Percentiles rank a stretch among this genome's conserved stretches.
These are phyloP conservation scores for Calendula officinalis DNA, from an alignment of 129 eudicot species.

Conservation along the genomic window DNA sequence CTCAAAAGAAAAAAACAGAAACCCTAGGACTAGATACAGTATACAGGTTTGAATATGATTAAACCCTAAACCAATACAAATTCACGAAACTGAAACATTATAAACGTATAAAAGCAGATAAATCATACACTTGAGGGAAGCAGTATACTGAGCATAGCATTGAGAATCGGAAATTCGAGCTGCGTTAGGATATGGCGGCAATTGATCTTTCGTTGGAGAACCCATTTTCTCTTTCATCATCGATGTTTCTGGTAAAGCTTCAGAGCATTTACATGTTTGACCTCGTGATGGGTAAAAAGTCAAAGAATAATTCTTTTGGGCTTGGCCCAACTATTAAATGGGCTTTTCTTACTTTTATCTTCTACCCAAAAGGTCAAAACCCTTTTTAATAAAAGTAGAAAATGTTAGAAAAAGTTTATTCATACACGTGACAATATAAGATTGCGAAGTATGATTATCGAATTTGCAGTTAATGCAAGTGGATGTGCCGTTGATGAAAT, in stretches of 20 bases:
- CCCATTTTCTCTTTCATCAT: conserved; percentile 24
- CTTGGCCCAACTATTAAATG: not conserved
- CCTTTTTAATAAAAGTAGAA: too few species aligned
- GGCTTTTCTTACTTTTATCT: too few species aligned
- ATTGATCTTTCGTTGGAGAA: conserved; percentile 44
- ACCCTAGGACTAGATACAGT: conserved; percentile 2
- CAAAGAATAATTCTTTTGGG: not conserved
- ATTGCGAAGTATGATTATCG: too few species aligned
- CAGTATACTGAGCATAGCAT: conserved; percentile 79
- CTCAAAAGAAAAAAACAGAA: conserved; percentile 3
- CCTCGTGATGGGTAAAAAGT: too few species aligned
- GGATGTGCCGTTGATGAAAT: too few species aligned
- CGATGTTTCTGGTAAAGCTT: not conserved
- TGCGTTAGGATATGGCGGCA: conserved; percentile 78
- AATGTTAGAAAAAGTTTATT: too few species aligned
- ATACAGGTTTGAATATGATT: not conserved
- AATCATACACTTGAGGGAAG: conserved; percentile 80
- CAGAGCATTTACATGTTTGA: not conserved
- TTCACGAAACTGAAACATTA: not conserved
- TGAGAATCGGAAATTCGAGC: conserved; percentile 79
- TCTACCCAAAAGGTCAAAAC: too few species aligned
- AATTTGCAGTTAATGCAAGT: too few species aligned
- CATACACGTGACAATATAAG: too few species aligned
- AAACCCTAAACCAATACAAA: conserved; percentile 20
- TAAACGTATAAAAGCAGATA: not conserved